Percentiles rank a stretch among this genome's conserved stretches.
phyloP scores from a whole-genome alignment of 768 basidiomycete species.

The Myochromella boudieri region DNA sequence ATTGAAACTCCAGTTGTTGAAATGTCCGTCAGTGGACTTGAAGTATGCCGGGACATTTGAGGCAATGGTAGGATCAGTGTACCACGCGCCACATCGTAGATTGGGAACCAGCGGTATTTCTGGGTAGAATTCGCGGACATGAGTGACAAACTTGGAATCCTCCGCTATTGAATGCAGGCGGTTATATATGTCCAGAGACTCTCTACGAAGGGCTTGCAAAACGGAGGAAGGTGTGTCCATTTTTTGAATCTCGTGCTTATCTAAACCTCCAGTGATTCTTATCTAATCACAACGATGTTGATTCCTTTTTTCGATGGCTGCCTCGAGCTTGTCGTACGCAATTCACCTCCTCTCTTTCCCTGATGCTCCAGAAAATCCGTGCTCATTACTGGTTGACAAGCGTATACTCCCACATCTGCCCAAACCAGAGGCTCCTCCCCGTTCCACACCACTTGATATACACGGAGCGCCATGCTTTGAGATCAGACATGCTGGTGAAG shows the following conservation, averaged over 20 bases:
- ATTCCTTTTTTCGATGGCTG: too few relatives aligned
- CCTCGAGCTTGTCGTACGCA: too few relatives aligned
- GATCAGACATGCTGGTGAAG: conserved; percentile 19
- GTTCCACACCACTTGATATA: conserved; percentile 5
- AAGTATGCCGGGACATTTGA: conserved; percentile 66
- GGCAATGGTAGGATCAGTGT: conserved; percentile 65
- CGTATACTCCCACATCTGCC: conserved; percentile 13
- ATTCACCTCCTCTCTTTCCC: conserved; percentile 11
- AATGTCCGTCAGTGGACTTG: conserved; percentile 91
- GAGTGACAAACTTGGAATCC: conserved; percentile 68
- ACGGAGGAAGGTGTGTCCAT: conserved; percentile 17
- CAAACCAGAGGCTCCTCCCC: background rate
- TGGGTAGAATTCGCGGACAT: conserved; percentile 26
- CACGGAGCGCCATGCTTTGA: conserved; percentile 16
- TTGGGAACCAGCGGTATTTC: conserved; percentile 66
- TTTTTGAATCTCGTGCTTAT: conserved; percentile 13
- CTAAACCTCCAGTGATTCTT: conserved; percentile 8
- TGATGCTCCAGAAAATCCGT: conserved; percentile 9
- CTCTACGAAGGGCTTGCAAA: conserved; percentile 58
- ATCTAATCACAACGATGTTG: conserved; percentile 15
- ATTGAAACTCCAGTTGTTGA: conserved; percentile 82
- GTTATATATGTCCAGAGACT: conserved; percentile 80
- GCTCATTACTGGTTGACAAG: conserved; percentile 14
- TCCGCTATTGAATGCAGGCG: conserved; percentile 83
- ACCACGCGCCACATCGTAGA: conserved; percentile 94